Percentiles rank a stretch among this genome's conserved stretches.
These are phyloP conservation scores for Elongisporangium undulatum DNA, from an alignment of 352 stramenopile genomes.

Conservation along the genomic window DNA sequence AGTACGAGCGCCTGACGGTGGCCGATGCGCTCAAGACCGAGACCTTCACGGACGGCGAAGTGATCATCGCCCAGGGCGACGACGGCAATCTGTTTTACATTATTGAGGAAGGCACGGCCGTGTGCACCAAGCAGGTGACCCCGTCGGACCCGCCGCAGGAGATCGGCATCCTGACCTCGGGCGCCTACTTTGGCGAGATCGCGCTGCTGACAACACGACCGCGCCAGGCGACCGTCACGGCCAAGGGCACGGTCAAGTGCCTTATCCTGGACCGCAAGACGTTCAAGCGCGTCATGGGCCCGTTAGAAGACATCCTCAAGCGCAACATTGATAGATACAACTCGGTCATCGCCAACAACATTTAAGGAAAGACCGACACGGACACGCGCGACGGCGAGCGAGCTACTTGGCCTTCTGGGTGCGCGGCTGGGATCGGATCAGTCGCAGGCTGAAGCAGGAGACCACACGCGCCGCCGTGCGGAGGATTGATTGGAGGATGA, in stretches of 20 bases:
- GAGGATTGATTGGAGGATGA: neutral
- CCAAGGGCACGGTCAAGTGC: conserved; percentile 83
- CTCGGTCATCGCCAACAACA: conserved; percentile 87
- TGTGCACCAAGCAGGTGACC: conserved; percentile 82
- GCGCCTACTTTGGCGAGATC: conserved; percentile 96
- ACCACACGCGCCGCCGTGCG: too few relatives aligned
- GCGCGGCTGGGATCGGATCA: neutral
- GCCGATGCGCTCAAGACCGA: conserved; percentile 79
- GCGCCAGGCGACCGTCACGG: conserved; percentile 87
- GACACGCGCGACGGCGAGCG: neutral
- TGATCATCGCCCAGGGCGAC: conserved; percentile 89
- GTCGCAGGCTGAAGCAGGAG: neutral
- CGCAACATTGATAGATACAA: conserved; percentile 91
- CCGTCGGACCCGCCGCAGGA: conserved; percentile 60
- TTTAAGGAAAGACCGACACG: conserved; percentile 32
- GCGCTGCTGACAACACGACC: conserved; percentile 93
- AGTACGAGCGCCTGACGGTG: conserved; percentile 89
- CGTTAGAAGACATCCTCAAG: conserved; percentile 89
- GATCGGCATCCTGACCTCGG: conserved; percentile 87
- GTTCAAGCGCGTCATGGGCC: conserved; percentile 90
- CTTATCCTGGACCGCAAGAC: conserved; percentile 90
- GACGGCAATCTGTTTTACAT: conserved; percentile 90
- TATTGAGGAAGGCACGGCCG: conserved; percentile 78
- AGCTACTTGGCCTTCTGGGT: too few relatives aligned
- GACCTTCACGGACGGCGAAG: conserved; percentile 82